Conservation (phyloP, 139 green algal genomes). For the Coelastrella sp. region DNA sequence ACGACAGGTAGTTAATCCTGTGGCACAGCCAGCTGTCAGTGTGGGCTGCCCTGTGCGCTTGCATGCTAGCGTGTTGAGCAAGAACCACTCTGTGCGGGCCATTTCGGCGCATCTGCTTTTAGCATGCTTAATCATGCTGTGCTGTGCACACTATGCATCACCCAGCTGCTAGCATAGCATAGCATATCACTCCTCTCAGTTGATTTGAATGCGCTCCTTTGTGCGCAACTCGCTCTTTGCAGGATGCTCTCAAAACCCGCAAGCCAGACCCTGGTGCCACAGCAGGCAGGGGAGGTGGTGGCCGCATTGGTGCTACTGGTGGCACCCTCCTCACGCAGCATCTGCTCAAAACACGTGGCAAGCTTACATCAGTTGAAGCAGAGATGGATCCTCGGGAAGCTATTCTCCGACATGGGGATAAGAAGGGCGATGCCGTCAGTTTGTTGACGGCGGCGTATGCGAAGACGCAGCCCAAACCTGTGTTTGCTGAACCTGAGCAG, state of each 20-base stretch:
- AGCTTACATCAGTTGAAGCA: constrained; percentile 71
- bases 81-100: too few species aligned
- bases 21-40: not conserved
- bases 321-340: constrained; percentile 92
- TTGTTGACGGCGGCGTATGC: constrained; percentile 80
- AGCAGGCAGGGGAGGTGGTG: constrained; percentile 70
- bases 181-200: too few species aligned
- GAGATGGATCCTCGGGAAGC: constrained; percentile 77
- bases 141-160: too few species aligned
- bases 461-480: constrained; percentile 83
- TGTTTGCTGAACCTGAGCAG: constrained; percentile 81
- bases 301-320: constrained; percentile 80
- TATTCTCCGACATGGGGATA: constrained; percentile 80
- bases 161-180: too few species aligned
- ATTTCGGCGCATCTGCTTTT: too few species aligned
- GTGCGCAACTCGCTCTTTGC: not conserved
- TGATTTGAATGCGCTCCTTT: not conserved
- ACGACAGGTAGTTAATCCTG: not conserved
- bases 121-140: too few species aligned
- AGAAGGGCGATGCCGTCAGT: constrained; percentile 70
- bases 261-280: constrained; percentile 76
- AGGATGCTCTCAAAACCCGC: constrained; percentile 67
- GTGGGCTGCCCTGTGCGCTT: too few species aligned
- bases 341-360: constrained; percentile 84
- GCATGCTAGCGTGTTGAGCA: too few species aligned